phyloP scores from a whole-genome alignment of 2,329 filamentous ascomycete genomes.

The Ophiocordyceps camponoti-saundersi region DNA sequence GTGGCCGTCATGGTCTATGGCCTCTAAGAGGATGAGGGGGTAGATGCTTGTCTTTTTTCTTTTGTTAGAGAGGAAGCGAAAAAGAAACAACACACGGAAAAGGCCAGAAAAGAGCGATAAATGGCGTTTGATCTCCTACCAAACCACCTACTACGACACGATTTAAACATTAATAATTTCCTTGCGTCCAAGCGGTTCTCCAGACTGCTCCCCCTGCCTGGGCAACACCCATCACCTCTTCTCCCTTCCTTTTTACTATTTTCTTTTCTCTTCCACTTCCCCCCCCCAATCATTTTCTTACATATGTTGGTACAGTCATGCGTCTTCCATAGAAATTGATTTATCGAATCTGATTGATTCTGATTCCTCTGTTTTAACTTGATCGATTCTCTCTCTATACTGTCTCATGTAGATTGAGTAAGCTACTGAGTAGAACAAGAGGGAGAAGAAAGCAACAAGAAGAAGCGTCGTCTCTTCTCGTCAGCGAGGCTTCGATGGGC shows the following conservation, averaged over 20 bases:
- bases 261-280: background rate
- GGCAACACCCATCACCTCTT: too few relatives aligned
- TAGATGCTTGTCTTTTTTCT: too few relatives aligned
- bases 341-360: background rate
- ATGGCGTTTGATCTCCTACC: background rate
- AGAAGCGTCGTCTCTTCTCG: too few relatives aligned
- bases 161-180: too few relatives aligned
- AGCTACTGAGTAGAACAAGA: too few relatives aligned
- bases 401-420: too few relatives aligned
- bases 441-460: too few relatives aligned
- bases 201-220: too few relatives aligned
- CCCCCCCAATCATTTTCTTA: background rate
- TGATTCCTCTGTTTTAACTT: background rate
- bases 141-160: too few relatives aligned
- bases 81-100: constrained; percentile 16
- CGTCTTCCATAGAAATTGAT: background rate
- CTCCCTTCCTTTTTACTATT: background rate
- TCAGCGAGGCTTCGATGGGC: too few relatives aligned
- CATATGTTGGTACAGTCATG: background rate
- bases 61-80: background rate
- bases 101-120: constrained; percentile 25
- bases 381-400: too few relatives aligned
- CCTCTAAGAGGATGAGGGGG: background rate
- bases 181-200: too few relatives aligned
- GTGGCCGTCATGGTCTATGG: background rate